phyloP scores from a whole-genome alignment of 139 green algal species.

The Spirogloea muscicola region DNA sequence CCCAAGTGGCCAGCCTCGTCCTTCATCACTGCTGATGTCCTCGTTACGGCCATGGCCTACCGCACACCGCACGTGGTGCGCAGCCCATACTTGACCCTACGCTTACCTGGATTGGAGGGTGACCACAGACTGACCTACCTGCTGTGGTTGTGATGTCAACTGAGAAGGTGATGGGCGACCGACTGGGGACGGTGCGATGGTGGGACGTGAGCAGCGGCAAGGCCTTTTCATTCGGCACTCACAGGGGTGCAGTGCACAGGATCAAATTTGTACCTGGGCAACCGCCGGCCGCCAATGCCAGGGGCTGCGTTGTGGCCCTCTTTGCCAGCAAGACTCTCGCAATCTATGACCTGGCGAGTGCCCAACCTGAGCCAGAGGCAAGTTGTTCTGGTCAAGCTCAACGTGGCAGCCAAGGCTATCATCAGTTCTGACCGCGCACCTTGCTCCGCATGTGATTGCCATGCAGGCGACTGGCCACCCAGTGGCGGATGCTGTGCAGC shows the following conservation, averaged over 20 bases:
- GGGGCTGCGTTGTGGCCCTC: slow-evolving; percentile 13
- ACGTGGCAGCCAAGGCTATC: not conserved
- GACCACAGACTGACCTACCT: no score
- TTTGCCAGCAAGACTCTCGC: slow-evolving; percentile 27
- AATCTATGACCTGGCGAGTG: slow-evolving; percentile 38
- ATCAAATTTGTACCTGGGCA: slow-evolving; percentile 30
- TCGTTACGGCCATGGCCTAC: slow-evolving; percentile 46
- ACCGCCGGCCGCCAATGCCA: not conserved
- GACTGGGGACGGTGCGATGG: slow-evolving; percentile 20
- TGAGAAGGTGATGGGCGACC: slow-evolving; percentile 42
- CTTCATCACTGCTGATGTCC: slow-evolving; percentile 35
- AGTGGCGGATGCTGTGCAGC: no score
- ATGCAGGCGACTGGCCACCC: no score
- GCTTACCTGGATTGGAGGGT: no score
- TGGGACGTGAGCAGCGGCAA: slow-evolving; percentile 34
- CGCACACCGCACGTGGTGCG: slow-evolving; percentile 24
- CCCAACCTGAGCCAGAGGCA: not conserved
- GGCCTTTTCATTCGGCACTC: not conserved
- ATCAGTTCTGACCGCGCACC: no score
- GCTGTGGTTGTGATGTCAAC: no score
- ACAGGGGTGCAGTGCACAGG: slow-evolving; percentile 21
- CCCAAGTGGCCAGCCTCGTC: slow-evolving; percentile 46
- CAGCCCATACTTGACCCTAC: not conserved
- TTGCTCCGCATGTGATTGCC: no score
- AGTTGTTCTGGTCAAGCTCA: not conserved